Base-by-base conservation (phyloP, 2,329 filamentous ascomycete genomes). In the Colletotrichum paranaense region DNA sequence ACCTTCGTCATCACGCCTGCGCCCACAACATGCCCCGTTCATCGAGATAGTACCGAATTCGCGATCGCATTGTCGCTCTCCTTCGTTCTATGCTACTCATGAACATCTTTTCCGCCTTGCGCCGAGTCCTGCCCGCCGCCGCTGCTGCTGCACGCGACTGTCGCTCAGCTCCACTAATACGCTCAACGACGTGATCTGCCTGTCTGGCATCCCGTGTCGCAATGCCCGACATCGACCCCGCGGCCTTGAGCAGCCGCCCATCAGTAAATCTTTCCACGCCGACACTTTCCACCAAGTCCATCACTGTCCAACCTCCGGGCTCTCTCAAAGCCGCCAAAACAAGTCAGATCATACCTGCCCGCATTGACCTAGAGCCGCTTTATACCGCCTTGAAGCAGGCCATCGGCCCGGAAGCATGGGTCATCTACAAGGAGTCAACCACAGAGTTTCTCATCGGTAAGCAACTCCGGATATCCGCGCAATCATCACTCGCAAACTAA, bases 161-260 rank as follows among this genome's bases (percentile, higher is more conserved):
- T 63, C 68, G 62, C 72, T 68, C 63, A 67, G 46, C 53, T 66
- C 72, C 72, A 74, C 72, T 73, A 73, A 73, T 66, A 73, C 71
- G 62, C 67, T 49, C 28, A 57, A 62, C 71, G 56, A 73, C 71
- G 71, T 73, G 71, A 66, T 69, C 70, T 73, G 68, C 68, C 49
- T 49, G 35, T 68, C 59, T 64, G 66, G 66, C 70, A 68, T 64
- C 52, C 70, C 62, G 32, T 66, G 62, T 64, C 78, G 80, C 78
- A 76, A 92, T 92, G 91, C 90, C 91, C 78, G 91, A 92, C 84
- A 92, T 93, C 84, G 91, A 92, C 85, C 91, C 91, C 79, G 90
- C 91, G 85, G 90, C 91, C 76, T 83, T 93, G 78, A 92, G 90
- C 86, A 92, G 90, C 86, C 89, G 90, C 79, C 88, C 90, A 74